phyloP scores from a whole-genome alignment of 371 early-diverging fungal genomes.

The Parasitella parasitica region DNA sequence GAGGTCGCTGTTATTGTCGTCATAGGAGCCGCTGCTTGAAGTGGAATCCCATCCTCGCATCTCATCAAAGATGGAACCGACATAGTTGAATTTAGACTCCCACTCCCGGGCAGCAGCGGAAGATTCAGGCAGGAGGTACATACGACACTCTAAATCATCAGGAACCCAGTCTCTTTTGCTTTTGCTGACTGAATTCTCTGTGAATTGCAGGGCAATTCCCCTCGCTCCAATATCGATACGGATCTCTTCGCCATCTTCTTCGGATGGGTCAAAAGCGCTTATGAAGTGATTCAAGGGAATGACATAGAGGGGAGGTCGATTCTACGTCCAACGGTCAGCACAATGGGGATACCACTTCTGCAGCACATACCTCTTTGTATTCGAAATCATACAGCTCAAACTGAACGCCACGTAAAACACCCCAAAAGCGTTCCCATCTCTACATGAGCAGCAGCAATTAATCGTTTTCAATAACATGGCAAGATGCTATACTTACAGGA shows the following conservation, averaged over 20 bases:
- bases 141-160: conserved; percentile 21
- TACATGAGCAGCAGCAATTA: conserved; percentile 1
- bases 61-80: conserved; percentile 28
- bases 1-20: background rate
- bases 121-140: conserved; percentile 31
- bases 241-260: conserved; percentile 27
- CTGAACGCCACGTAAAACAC: conserved; percentile 31
- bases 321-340: no score
- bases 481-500: conserved; percentile 20
- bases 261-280: conserved; percentile 19
- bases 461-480: background rate
- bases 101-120: conserved; percentile 24
- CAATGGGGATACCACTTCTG: conserved; percentile 21
- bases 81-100: conserved; percentile 28
- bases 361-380: conserved; percentile 22
- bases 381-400: conserved; percentile 36
- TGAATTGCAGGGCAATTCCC: conserved; percentile 29
- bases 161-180: conserved; percentile 4
- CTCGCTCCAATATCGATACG: conserved; percentile 21
- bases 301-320: conserved; percentile 20
- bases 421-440: conserved; percentile 39
- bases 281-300: conserved; percentile 28
- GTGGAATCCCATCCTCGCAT: conserved; percentile 9
- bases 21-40: background rate
- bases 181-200: conserved; percentile 14